Base-by-base conservation (phyloP, 768 basidiomycete genomes). In the Crepidotus variabilis region DNA sequence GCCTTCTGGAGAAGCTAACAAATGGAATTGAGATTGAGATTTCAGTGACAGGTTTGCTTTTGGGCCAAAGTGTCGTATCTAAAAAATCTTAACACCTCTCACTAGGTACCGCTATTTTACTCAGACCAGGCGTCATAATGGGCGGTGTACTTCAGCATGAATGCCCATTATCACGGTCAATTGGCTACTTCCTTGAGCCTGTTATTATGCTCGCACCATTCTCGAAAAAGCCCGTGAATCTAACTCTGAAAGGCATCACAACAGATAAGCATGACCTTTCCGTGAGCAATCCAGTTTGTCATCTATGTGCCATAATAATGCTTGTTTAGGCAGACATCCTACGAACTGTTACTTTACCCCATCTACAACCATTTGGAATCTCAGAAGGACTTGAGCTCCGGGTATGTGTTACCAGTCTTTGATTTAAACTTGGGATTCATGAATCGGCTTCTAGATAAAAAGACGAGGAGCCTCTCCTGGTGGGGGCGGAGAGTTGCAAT, bases 1-100 rank as follows among this genome's bases (percentile, higher is more conserved):
- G 96, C 47, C 72, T 98, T 14, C 65, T 98, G 33, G 95, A 98
- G 68, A 93, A 92, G 63, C 76, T 91, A 2, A 95, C 94, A 2
- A 98, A 98, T 78, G 97, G 96, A 1, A 92, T 92, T 5, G 74
- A 92, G 24, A 90, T 98, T 58, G 97, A 98, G 69, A 98, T 99
- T 51, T 96, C 94, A 1, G 88, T 95, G 6, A 98, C 97, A 20
- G 96, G 94, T 89, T 60, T 54, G 82, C 48, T 50, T 86, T 60
- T 52, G 79, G 50, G 10, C 32, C 14, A 53, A 50, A 18, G 53
- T 36, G 18, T 45, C 22, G 21, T 39, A 36, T 6, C 21, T 45
- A 7, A 45, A 51, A 54, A 35, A 47, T 43, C 36, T 46, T 16
- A 61, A 52, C 28, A 20, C 50, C 39, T n/a, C 56, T 32, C 10